A percentile compares a stretch with the other conserved stretches of the same genome.
These are phyloP conservation scores for Stephanodiscus triporus DNA, from an alignment of 108 stramenopile genomes.

Conservation along the genomic window DNA sequence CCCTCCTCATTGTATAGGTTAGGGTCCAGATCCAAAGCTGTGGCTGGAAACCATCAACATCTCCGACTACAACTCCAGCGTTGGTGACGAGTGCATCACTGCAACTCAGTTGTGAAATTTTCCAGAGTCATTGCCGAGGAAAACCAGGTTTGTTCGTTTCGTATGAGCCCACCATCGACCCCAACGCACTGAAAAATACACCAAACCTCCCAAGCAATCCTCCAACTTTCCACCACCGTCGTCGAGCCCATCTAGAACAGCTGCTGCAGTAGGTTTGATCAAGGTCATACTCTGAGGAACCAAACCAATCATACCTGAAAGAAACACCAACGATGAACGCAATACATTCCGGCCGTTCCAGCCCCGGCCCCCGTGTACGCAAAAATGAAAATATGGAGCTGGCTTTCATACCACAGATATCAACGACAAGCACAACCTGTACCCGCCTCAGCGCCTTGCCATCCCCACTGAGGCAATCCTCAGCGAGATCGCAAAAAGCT, in stretches of 20 bases:
- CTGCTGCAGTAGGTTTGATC: slow-evolving; percentile 53
- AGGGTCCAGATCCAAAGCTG: slow-evolving; percentile 20
- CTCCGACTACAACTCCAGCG: slow-evolving; percentile 67
- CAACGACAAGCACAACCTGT: too few relatives aligned
- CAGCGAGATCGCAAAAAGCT: too few relatives aligned
- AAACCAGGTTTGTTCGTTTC: slow-evolving; percentile 6
- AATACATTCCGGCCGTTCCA: too few relatives aligned
- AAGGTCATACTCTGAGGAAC: slow-evolving; percentile 87
- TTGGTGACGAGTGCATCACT: slow-evolving; percentile 51
- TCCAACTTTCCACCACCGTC: slow-evolving; percentile 67
- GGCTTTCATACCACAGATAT: too few relatives aligned
- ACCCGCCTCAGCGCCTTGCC: too few relatives aligned
- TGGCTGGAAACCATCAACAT: slow-evolving; percentile 56
- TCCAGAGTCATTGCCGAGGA: slow-evolving; percentile 36
- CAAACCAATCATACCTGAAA: slow-evolving; percentile 96
- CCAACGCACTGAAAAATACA: slow-evolving; percentile 62
- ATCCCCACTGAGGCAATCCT: too few relatives aligned
- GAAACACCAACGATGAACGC: slow-evolving; percentile 72
- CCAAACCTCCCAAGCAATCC: slow-evolving; percentile 60
- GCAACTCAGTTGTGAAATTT: slow-evolving; percentile 44
- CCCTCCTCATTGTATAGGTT: slow-evolving; percentile 46
- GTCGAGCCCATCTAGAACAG: slow-evolving; percentile 77
- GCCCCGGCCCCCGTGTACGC: too few relatives aligned
- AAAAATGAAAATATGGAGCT: too few relatives aligned
- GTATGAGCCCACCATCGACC: slow-evolving; percentile 6